Base-by-base conservation (phyloP, 2,329 filamentous ascomycete species). In the Phialophora tarda region DNA sequence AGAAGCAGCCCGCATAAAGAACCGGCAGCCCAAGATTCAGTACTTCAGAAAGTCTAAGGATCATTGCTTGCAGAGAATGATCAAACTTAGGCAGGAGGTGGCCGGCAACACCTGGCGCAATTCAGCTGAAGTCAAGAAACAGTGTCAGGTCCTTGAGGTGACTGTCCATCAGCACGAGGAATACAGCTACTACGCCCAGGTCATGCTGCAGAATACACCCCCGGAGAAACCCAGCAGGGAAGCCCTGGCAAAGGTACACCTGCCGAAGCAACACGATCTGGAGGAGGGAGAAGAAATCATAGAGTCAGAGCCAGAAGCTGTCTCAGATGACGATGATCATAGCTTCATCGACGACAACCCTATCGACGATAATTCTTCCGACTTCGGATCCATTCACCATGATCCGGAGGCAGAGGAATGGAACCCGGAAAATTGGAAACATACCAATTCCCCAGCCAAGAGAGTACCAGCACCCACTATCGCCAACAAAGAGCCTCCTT, bases 141-240 rank as follows among this genome's bases (percentile, higher is more conserved):
- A 87, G 71, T 87, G 88, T 57, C 77, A 79, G 11, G 83, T 79
- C 41, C 79, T 96, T 62, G 88, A 94, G 66, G 79, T 82, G 4
- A 92, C 83, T 3, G 78, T 97, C 0, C 83, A 86, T 41, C 84
- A 90, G 62, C 84, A 85, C 57, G 75, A 82, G 69, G 72, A 73
- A 28, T 72, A 74, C 26, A 74, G 74, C 30, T 87, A 82, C 82
- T 80, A 80, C 57, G 75, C 82, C 38, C 73, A 74, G 10, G 74
- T 82, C 1, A 77, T 84, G 68, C 59, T 69, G 72, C 44, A 73
- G 73, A 12, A 72, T 66, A 54, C 77, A 73, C 55, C 78, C 75
- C 7, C 74, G 70, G 12, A 77, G 72, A 56, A 64, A 73, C 57
- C 56, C 65, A 55, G 54, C 64, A 41, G 65, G 59, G 17, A 28